These are phyloP conservation scores for Boletus eberwhitei DNA, from an alignment of 768 basidiomycete species.

Conservation along the genomic window DNA sequence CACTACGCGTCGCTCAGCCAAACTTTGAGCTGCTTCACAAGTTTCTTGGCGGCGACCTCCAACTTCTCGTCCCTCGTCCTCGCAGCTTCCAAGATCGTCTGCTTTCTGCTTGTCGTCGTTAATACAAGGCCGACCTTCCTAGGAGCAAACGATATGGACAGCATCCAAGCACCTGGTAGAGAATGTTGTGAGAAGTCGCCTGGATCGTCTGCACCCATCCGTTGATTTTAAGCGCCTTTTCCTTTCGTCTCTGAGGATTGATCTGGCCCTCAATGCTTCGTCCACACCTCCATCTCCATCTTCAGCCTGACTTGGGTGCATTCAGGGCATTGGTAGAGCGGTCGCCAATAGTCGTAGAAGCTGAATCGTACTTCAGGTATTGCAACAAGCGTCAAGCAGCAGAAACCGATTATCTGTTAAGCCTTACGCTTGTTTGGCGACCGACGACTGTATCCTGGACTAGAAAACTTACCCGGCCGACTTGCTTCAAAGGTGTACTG, in stretches of 20 bases:
- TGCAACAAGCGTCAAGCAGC: not conserved
- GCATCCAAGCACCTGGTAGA: not conserved
- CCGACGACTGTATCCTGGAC: too few relatives aligned
- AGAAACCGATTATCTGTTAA: not conserved
- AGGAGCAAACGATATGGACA: constrained; percentile 42
- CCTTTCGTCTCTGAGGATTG: too few relatives aligned
- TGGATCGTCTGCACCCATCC: too few relatives aligned
- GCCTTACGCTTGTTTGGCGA: not conserved
- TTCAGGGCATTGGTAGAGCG: not conserved
- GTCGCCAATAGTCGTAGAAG: not conserved
- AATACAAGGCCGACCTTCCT: constrained; percentile 38
- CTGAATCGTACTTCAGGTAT: not conserved
- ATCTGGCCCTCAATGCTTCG: too few relatives aligned
- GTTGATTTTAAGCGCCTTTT: too few relatives aligned
- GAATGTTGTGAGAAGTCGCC: not conserved
- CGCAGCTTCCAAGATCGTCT: constrained; percentile 54
- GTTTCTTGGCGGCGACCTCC: constrained; percentile 50
- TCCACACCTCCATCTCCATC: too few relatives aligned
- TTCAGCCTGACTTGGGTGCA: not conserved
- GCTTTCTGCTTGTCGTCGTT: constrained; percentile 35
- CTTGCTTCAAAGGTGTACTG: not conserved
- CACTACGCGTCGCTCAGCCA: constrained; percentile 35
- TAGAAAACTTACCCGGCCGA: not conserved
- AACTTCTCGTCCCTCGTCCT: constrained; percentile 52
- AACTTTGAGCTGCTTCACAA: constrained; percentile 46